Evolutionary conservation across 352 stramenopile genomes (phyloP).

Genomic region (Phytophthora foliorum): DNA sequence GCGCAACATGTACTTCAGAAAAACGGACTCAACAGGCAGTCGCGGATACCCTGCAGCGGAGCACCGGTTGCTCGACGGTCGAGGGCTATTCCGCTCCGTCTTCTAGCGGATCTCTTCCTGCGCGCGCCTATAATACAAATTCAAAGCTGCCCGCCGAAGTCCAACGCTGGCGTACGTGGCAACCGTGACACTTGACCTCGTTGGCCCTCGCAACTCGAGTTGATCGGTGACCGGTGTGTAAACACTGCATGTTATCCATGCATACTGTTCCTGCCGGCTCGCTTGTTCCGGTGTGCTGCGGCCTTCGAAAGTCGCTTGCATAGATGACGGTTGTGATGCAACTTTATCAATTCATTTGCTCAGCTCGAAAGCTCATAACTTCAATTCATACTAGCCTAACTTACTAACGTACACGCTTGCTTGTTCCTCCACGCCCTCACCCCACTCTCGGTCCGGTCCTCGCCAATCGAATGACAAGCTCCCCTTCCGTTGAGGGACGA

Average conservation of each 20-base stretch:
- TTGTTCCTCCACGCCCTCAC: neutral
- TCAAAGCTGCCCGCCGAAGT: neutral
- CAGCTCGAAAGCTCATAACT: conserved; percentile 26
- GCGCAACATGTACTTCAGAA: conserved; percentile 17
- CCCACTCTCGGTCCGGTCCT: neutral
- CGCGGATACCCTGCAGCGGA: conserved; percentile 10
- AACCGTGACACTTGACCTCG: neutral
- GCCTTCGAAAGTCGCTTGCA: too few species aligned
- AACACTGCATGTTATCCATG: too few species aligned
- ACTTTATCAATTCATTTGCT: conserved; percentile 26
- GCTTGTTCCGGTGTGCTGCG: neutral
- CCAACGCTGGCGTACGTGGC: conserved; percentile 6
- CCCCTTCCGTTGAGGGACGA: conserved; percentile 16
- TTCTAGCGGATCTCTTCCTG: conserved; percentile 8
- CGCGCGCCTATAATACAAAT: neutral
- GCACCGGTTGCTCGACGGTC: too few species aligned
- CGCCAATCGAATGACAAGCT: conserved; percentile 4
- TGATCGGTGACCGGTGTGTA: neutral
- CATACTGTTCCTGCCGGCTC: too few species aligned
- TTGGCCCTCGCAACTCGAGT: neutral
- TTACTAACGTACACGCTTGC: conserved; percentile 27
- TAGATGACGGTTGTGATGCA: conserved; percentile 12
- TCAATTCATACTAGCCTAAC: conserved; percentile 30
- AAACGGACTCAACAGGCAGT: conserved; percentile 15
- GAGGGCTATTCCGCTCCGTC: too few species aligned